Percentiles rank a stretch among this genome's conserved stretches.
Evolutionary conservation across 139 green algal genomes (phyloP).

Genomic region (Closterium sp.): DNA sequence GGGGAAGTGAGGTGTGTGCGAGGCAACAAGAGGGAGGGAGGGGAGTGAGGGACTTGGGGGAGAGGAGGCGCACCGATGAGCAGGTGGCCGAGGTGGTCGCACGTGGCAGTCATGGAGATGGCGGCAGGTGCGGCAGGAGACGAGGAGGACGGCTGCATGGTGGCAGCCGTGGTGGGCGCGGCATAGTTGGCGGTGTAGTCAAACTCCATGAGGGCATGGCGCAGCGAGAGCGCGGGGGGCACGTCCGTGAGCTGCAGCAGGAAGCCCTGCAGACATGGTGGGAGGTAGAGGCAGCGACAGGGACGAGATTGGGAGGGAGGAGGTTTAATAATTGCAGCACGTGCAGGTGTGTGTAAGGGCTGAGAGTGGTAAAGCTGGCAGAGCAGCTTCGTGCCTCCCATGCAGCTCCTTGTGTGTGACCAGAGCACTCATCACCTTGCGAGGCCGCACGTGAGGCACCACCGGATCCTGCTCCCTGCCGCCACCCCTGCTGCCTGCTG

Average conservation of each 20-base stretch:
- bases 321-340: background rate
- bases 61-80: constrained; percentile 11
- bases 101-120: constrained; percentile 36
- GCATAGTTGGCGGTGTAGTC: constrained; percentile 35
- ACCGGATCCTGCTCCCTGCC: background rate
- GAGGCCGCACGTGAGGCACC: background rate
- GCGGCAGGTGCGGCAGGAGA: background rate
- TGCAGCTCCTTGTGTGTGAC: background rate
- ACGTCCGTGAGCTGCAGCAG: background rate
- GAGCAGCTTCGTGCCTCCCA: background rate
- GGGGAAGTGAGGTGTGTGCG: background rate
- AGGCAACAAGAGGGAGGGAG: background rate
- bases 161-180: background rate
- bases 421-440: background rate
- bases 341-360: background rate
- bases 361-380: background rate
- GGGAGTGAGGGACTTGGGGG: background rate
- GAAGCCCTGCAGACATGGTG: background rate
- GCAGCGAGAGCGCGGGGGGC: background rate
- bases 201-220: constrained; percentile 22
- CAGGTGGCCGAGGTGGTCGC: constrained; percentile 1
- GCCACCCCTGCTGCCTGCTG: background rate
- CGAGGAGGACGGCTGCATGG: too few relatives aligned
- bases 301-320: background rate
- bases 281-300: background rate